phyloP scores from a whole-genome alignment of 768 basidiomycete genomes.

The Suillus tomentosus region DNA sequence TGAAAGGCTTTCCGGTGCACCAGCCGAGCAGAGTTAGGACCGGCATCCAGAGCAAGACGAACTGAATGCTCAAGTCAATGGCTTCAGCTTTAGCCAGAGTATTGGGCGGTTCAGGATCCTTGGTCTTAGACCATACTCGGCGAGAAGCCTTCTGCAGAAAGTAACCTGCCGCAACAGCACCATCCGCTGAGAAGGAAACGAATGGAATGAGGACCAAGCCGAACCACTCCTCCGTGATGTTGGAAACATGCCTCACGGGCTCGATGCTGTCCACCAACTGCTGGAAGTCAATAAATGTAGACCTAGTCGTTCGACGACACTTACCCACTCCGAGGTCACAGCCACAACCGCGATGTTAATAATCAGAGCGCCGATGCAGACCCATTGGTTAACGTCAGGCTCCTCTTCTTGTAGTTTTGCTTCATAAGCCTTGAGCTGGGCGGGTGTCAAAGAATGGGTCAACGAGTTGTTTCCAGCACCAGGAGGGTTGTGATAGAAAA shows the following conservation, averaged over 20 bases:
- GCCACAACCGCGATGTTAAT: conserved; percentile 64
- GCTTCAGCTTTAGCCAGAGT: conserved; percentile 67
- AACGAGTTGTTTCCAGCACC: conserved; percentile 52
- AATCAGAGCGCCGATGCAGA: conserved; percentile 54
- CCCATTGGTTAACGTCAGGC: conserved; percentile 65
- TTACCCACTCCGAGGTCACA: conserved; percentile 70
- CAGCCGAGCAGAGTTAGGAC: conserved; percentile 68
- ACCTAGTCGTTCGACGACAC: conserved; percentile 17
- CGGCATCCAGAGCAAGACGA: conserved; percentile 79
- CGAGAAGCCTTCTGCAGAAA: conserved; percentile 33
- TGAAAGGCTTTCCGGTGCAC: conserved; percentile 63
- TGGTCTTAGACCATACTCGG: neutral
- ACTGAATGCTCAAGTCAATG: conserved; percentile 80
- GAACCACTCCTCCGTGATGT: conserved; percentile 62
- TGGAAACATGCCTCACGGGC: conserved; percentile 43
- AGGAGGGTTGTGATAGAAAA: conserved; percentile 73
- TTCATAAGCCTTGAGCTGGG: conserved; percentile 36
- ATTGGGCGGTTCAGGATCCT: conserved; percentile 45
- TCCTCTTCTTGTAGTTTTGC: conserved; percentile 36
- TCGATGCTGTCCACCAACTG: conserved; percentile 70
- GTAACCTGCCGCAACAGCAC: conserved; percentile 57
- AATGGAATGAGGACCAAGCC: conserved; percentile 72
- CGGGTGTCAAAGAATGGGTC: conserved; percentile 42
- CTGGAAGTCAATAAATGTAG: neutral
- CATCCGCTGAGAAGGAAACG: conserved; percentile 75